A percentile compares a stretch with the other conserved stretches of the same genome.
Conservation (phyloP, 2,329 filamentous ascomycete species). For the Capronia coronata region DNA sequence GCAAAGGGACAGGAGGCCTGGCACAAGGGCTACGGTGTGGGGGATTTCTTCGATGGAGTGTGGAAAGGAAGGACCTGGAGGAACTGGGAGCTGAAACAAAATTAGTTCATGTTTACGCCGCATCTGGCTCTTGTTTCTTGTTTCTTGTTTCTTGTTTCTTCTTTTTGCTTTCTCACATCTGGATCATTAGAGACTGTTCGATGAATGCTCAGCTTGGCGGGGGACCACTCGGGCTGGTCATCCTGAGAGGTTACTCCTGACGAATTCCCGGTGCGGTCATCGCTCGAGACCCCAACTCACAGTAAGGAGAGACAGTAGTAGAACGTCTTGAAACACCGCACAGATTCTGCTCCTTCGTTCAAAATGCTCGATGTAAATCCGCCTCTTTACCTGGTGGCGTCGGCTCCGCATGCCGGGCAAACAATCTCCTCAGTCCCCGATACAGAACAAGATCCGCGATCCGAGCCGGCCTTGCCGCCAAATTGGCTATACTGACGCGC, state of each 20-base stretch:
- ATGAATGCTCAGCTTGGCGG: too few relatives aligned
- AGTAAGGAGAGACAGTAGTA: too few relatives aligned
- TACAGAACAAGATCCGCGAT: conserved; percentile 14
- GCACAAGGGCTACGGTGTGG: conserved; percentile 20
- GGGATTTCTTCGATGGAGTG: conserved; percentile 19
- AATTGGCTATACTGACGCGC: conserved; percentile 13
- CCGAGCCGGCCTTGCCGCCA: conserved; percentile 18
- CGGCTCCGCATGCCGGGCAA: conserved; percentile 19
- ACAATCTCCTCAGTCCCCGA: conserved; percentile 17
- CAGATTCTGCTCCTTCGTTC: too few relatives aligned
- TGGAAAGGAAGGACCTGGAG: conserved; percentile 18
- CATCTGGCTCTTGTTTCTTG: too few relatives aligned
- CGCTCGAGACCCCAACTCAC: too few relatives aligned
- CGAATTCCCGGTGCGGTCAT: too few relatives aligned
- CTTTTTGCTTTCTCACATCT: too few relatives aligned
- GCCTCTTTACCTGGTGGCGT: conserved; percentile 19
- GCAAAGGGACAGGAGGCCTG: conserved; percentile 2
- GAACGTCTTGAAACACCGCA: too few relatives aligned
- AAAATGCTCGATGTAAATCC: conserved; percentile 19
- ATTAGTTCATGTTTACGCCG: neutral
- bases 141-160: conserved; percentile 9
- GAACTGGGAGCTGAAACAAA: conserved; percentile 20
- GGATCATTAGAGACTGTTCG: too few relatives aligned
- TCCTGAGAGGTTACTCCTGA: too few relatives aligned
- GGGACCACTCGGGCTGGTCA: too few relatives aligned